Evolutionary conservation across 768 basidiomycete genomes (phyloP).

Genomic region (Leccinum subgranulosum): DNA sequence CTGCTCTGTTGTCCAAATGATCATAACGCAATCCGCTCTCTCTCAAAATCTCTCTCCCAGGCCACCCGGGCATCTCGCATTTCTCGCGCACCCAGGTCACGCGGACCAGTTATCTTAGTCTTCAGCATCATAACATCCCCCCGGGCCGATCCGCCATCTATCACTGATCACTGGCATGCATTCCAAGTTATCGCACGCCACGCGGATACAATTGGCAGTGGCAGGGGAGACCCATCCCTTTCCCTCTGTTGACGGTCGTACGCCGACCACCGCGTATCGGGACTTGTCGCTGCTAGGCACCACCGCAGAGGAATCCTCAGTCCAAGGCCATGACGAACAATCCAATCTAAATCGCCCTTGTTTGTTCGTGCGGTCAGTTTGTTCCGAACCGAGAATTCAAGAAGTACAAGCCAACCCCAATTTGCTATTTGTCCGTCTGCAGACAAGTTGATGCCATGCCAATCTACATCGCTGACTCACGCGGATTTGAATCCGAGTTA

Average conservation of each 20-base stretch:
- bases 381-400: not conserved
- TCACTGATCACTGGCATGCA: too few species aligned
- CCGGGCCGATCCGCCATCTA: not conserved
- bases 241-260: not conserved
- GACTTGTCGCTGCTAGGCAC: not conserved
- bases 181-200: not conserved
- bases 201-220: not conserved
- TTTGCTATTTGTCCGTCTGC: not conserved
- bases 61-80: not conserved
- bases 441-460: not conserved
- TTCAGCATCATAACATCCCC: not conserved
- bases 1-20: not conserved
- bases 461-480: not conserved
- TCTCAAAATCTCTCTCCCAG: too few species aligned
- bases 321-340: not conserved
- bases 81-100: not conserved
- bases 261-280: not conserved
- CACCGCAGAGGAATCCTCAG: not conserved
- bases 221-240: not conserved
- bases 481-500: not conserved
- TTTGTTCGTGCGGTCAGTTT: not conserved
- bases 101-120: not conserved
- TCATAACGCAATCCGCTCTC: too few species aligned
- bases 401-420: not conserved
- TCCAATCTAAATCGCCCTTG: not conserved